Evolutionary conservation across 164 flowering plant genomes (phyloP).

Genomic region (Stephania japonica): DNA sequence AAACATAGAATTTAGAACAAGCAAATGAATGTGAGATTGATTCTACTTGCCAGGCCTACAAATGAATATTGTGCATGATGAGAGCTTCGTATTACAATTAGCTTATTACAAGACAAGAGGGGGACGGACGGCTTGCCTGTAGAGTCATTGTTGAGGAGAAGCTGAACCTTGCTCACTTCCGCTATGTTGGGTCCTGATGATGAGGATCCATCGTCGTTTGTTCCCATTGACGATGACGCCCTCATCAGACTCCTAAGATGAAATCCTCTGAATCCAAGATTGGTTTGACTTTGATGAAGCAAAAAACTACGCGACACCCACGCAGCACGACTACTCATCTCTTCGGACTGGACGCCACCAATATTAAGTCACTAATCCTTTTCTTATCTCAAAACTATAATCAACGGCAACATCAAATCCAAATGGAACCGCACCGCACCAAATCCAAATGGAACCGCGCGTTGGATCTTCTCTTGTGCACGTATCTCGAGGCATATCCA

Average conservation of each 20-base stretch:
- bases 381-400: no score
- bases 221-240: background rate
- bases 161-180: conserved; percentile 6
- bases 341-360: no score
- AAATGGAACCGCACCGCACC: no score
- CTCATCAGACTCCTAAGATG: background rate
- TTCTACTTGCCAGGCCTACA: no score
- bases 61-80: no score
- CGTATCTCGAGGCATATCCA: no score
- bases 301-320: background rate
- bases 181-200: background rate
- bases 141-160: background rate
- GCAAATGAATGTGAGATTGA: background rate
- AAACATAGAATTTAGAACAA: background rate
- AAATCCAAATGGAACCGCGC: no score
- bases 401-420: no score
- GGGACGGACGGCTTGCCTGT: conserved; percentile 3
- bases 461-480: no score
- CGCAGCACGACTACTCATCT: background rate
- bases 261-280: background rate
- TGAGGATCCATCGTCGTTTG: no score
- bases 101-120: background rate
- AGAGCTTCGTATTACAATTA: no score
- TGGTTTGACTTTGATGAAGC: background rate
- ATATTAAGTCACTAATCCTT: no score